Base-by-base conservation (phyloP, 495 filamentous ascomycete genomes). In the Xylaria bambusicola region DNA sequence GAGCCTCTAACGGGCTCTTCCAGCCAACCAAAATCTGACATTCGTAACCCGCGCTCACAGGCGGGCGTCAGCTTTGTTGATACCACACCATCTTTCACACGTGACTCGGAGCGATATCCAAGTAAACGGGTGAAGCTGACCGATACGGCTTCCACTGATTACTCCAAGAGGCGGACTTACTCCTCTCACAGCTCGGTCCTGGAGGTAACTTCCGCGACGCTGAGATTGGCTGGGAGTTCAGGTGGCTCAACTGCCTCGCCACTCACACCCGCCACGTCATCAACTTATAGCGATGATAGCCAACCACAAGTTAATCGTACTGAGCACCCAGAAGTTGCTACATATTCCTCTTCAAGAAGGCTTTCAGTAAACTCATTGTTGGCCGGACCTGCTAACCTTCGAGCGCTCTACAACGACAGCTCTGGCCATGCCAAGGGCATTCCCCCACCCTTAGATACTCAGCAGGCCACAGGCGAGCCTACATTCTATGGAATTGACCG, bases 401-500 rank as follows among this genome's bases (percentile, higher is more conserved):
- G 62, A 41, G 58, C 52, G 35, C 51, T 62, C 5, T 62, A 63
- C 41, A 64, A 71, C 18, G 66, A 73, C 35, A 68, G 60, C 48
- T 24, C 31, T 33, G 56, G 58, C 44, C 62, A 66, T 36, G 56
- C 47, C 29, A 64, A 58, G 45, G 36, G 50, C 33, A 59, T 66
- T 20, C 59, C 65, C 53, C 57, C 64, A 27, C 56, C 66, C 44
- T 64, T 70, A 61, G 62, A 66, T 35, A 65, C 62, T 29, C 55
- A 53, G 20, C 66, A 70, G 29, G 8, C 54, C 17, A 66, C 68
- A 36, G 59, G 67, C 17, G 71, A 75, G 40, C 60, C 65, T 9
- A 75, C 64, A n/a, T 74, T 70, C 40, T 90, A 88, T 66, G 89
- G 89, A 1, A 74, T 87, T 52, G 89, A 93, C 65, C 77, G 82